Evolutionary conservation across 257 asterid species (phyloP).

Genomic region (Ajuga chamaepitys): DNA sequence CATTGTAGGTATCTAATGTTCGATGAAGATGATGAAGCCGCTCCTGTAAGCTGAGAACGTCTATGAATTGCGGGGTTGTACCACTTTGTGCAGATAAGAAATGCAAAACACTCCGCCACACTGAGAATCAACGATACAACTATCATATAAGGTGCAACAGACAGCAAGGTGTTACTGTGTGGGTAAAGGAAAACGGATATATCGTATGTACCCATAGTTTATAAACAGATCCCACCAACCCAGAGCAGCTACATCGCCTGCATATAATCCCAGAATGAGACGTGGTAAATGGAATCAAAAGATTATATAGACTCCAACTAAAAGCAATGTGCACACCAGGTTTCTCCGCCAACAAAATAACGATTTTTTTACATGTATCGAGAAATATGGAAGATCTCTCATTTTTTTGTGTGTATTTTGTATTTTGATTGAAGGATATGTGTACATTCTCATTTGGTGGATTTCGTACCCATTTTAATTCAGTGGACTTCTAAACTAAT

Average conservation of each 20-base stretch:
- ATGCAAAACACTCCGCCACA: constrained; percentile 92
- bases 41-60: constrained; percentile 33
- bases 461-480: too few species aligned
- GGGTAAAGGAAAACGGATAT: not conserved
- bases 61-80: constrained; percentile 91
- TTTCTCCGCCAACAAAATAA: not conserved
- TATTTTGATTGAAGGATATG: too few species aligned
- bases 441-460: too few species aligned
- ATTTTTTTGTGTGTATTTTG: too few species aligned
- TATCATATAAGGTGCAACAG: constrained; percentile 12
- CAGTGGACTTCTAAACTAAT: too few species aligned
- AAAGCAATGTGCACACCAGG: not conserved
- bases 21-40: constrained; percentile 49
- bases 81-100: constrained; percentile 94
- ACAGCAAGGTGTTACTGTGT: not conserved
- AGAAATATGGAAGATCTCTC: too few species aligned
- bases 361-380: too few species aligned
- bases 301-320: not conserved
- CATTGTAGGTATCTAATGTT: constrained; percentile 41
- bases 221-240: constrained; percentile 99
- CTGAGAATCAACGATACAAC: constrained; percentile 35
- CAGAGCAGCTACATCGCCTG: constrained; percentile 94
- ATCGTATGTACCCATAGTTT: constrained; percentile 65
- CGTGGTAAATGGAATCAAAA: not conserved
- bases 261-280: constrained; percentile 15